A percentile compares a stretch with the other conserved stretches of the same genome.
These are phyloP conservation scores for Pythium chondricola DNA, from an alignment of 352 stramenopile species.

Conservation along the genomic window DNA sequence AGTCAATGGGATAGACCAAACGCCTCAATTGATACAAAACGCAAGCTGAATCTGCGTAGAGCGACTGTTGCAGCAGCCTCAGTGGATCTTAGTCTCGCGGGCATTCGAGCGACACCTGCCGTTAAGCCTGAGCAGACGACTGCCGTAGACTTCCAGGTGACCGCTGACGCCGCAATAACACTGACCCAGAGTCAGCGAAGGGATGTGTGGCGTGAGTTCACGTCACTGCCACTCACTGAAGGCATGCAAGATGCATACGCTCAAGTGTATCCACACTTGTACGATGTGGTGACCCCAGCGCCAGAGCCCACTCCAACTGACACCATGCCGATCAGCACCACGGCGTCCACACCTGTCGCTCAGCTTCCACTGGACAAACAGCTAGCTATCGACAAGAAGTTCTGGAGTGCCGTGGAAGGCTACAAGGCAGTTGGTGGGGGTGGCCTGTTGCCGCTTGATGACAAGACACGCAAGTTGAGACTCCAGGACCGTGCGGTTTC, in stretches of 20 bases:
- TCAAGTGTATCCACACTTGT: conserved; percentile 45
- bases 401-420: conserved; percentile 63
- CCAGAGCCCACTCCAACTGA: neutral
- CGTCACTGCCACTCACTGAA: conserved; percentile 22
- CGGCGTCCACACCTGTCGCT: neutral
- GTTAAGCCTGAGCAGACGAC: too few species aligned
- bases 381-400: conserved; percentile 34
- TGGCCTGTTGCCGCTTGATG: conserved; percentile 26
- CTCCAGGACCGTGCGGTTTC: conserved; percentile 30
- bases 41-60: too few species aligned
- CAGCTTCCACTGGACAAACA: neutral
- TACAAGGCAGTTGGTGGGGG: conserved; percentile 36
- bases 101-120: too few species aligned
- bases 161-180: too few species aligned
- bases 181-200: conserved; percentile 34
- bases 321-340: neutral
- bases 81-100: too few species aligned
- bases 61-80: too few species aligned
- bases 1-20: too few species aligned
- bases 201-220: conserved; percentile 41
- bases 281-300: conserved; percentile 14
- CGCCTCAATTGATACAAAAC: too few species aligned
- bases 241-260: conserved; percentile 56
- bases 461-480: conserved; percentile 23
- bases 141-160: too few species aligned